Evolutionary conservation across 192 early-diverging fungal genomes (phyloP).

Genomic region (Coemansia aciculifera): DNA sequence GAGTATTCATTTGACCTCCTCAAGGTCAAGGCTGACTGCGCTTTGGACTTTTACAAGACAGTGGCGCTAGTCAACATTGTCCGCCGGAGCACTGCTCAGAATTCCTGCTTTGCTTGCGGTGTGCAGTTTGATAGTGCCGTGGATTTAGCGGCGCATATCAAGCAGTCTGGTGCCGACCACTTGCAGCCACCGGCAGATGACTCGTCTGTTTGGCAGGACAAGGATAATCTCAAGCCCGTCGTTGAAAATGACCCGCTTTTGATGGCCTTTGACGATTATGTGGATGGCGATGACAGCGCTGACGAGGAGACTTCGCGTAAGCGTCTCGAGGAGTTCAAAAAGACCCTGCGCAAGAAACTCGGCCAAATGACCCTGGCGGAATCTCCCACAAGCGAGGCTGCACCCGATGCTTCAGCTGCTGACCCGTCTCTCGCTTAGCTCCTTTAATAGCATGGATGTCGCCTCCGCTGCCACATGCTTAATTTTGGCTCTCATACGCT

Average conservation of each 20-base stretch:
- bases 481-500: not conserved
- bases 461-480: not conserved
- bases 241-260: conserved; percentile 86
- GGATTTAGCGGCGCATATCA: conserved; percentile 67
- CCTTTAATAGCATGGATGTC: not conserved
- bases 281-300: conserved; percentile 42
- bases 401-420: not conserved
- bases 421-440: not conserved
- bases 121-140: conserved; percentile 47
- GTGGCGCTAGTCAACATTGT: conserved; percentile 87
- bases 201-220: conserved; percentile 71
- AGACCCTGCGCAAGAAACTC: conserved; percentile 34
- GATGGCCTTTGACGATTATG: conserved; percentile 67
- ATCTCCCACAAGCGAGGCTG: not conserved
- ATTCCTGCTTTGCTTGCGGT: conserved; percentile 72
- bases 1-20: conserved; percentile 78
- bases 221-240: conserved; percentile 74
- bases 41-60: conserved; percentile 81
- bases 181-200: conserved; percentile 55
- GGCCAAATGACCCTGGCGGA: conserved; percentile 19
- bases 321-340: conserved; percentile 41
- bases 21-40: conserved; percentile 51
- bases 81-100: conserved; percentile 63
- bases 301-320: conserved; percentile 38
- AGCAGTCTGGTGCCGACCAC: conserved; percentile 54